These are phyloP conservation scores for Pseudotsuga menziesii DNA, from an alignment of 75 land plant genomes.

Conservation along the genomic window DNA sequence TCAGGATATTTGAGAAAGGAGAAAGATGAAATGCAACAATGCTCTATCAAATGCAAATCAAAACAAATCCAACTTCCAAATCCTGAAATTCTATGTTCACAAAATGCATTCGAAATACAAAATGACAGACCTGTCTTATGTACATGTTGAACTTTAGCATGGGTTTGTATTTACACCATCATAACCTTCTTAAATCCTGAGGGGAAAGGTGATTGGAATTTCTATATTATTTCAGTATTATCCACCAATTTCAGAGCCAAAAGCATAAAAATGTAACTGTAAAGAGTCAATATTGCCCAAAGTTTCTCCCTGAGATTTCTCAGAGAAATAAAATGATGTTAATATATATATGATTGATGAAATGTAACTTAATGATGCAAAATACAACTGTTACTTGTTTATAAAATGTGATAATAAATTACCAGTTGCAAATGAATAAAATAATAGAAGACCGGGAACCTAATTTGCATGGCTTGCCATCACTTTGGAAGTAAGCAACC, in stretches of 20 bases:
- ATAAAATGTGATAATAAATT: neutral
- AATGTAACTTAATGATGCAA: neutral
- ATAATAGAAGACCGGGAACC: neutral
- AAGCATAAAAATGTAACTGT: neutral
- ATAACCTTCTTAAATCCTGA: neutral
- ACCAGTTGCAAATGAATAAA: neutral
- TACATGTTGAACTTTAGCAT: neutral
- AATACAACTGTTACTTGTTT: neutral
- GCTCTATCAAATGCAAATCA: neutral
- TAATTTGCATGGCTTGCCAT: neutral
- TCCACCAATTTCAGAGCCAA: slow-evolving; percentile 4
- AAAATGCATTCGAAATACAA: no score
- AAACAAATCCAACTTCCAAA: neutral
- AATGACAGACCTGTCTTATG: neutral
- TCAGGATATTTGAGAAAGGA: neutral
- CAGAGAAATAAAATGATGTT: neutral
- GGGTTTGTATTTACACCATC: neutral
- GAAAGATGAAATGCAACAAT: neutral
- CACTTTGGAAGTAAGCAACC: neutral
- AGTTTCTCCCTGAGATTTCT: neutral
- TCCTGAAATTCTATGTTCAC: neutral
- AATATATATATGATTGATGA: neutral
- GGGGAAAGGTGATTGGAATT: neutral
- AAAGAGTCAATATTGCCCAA: neutral
- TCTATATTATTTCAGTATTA: neutral